Conservation (phyloP, 495 filamentous ascomycete genomes). For the Lasiosphaeria ovina region DNA sequence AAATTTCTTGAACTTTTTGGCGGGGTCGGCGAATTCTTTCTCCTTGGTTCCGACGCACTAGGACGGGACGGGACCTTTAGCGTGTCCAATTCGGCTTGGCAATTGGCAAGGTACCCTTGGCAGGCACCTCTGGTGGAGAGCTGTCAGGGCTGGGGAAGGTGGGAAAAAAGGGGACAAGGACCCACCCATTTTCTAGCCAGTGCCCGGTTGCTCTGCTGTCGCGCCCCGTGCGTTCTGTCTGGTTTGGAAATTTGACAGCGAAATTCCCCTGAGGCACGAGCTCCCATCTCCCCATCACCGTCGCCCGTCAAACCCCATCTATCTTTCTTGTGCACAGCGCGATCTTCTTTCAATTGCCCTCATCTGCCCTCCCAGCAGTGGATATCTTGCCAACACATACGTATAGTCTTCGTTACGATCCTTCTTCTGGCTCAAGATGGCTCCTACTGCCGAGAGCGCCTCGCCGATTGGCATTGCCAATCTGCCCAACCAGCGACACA, state of each 20-base stretch:
- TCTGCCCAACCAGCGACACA: conserved; percentile 96
- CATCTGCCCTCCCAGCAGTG: conserved; percentile 20
- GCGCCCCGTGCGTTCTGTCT: conserved; percentile 21
- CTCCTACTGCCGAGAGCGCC: conserved; percentile 76
- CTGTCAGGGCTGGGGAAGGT: conserved; percentile 28
- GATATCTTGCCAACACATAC: conserved; percentile 13
- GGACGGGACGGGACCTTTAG: neutral
- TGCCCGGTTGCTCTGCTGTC: conserved; percentile 19
- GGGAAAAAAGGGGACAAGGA: conserved; percentile 23
- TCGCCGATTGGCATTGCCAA: conserved; percentile 99
- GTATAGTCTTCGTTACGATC: conserved; percentile 11
- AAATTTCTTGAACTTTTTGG: conserved; percentile 33
- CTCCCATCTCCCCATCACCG: conserved; percentile 22
- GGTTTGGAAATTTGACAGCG: conserved; percentile 41
- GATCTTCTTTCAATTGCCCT: conserved; percentile 19
- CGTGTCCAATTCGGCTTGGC: neutral
- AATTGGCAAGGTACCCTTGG: conserved; percentile 18
- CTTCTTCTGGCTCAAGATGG: conserved; percentile 54
- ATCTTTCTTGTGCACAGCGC: conserved; percentile 20
- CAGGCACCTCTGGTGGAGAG: conserved; percentile 15
- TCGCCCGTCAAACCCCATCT: conserved; percentile 26
- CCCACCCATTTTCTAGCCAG: conserved; percentile 20
- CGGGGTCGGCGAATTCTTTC: conserved; percentile 35
- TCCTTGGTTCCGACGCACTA: conserved; percentile 19
- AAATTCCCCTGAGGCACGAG: conserved; percentile 41